These are phyloP conservation scores for Verticillium dahliae DNA, from an alignment of 2,329 filamentous ascomycete genomes.

Conservation along the genomic window DNA sequence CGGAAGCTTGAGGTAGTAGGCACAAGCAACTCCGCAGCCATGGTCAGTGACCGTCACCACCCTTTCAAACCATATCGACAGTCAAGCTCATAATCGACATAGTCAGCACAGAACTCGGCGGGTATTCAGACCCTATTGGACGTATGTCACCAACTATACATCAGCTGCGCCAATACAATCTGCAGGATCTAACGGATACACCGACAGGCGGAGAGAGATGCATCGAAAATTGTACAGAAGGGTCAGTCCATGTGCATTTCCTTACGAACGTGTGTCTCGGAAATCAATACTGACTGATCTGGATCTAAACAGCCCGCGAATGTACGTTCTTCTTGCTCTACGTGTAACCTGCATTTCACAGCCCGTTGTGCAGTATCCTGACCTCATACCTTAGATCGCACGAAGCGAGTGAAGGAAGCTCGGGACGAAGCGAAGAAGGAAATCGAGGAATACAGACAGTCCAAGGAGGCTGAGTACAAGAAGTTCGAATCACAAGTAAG, in stretches of 20 bases:
- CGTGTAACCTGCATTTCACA: neutral
- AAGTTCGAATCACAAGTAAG: constrained; percentile 72
- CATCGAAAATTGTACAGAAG: constrained; percentile 98
- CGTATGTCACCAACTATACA: constrained; percentile 51
- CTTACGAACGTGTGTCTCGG: neutral
- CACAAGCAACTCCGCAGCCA: neutral
- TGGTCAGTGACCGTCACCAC: neutral
- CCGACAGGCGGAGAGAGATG: constrained; percentile 85
- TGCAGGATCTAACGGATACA: neutral
- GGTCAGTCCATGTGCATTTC: constrained; percentile 43
- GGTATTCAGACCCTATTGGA: constrained; percentile 98
- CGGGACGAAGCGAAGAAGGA: constrained; percentile 96
- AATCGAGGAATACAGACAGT: constrained; percentile 82
- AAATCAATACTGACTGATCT: neutral
- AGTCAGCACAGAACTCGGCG: constrained; percentile 97
- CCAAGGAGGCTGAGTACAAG: constrained; percentile 93
- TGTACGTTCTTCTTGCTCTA: constrained; percentile 48
- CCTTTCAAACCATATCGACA: neutral
- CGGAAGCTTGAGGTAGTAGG: too few relatives aligned
- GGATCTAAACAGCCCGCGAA: constrained; percentile 63
- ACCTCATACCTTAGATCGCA: constrained; percentile 49
- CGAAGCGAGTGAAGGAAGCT: constrained; percentile 94
- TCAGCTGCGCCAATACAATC: neutral
- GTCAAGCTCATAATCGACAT: constrained; percentile 7
- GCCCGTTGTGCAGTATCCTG: neutral